Evolutionary conservation across 2,329 filamentous ascomycete species (phyloP), one percentile per base, ranked within the genome.

Genomic region (Aspergillus aculeatus): DNA sequence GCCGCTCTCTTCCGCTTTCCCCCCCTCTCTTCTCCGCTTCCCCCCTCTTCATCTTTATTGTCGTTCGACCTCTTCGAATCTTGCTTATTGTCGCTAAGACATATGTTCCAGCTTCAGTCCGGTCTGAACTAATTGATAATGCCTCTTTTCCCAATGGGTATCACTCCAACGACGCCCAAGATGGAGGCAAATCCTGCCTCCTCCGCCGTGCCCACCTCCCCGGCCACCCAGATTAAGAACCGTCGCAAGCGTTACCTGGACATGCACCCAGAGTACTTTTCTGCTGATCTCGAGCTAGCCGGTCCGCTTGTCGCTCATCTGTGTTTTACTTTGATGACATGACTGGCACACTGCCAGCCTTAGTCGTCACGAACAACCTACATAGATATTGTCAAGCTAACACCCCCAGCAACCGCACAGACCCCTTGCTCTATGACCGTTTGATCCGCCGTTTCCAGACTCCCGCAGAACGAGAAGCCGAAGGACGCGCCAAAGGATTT

Each of bases 371-470:
- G 57, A 60, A 55, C 38, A 61, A 38, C 26, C 26, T 9, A 29
- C 26, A 29, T 29, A 29, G 26, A 49, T 59, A 23, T 29, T 58
- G 31, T 21, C 51, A 62, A 64, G 70, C 73, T 76, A 74, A 75
- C 58, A 57, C 58, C 44, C 47, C 35, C 52, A 64, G 60, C 58
- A 64, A 60, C 58, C 63, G 54, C 62, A 56, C 71, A 83, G 90
- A 95, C 75, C 91, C 92, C 1, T 79, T 94, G 9, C 83, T 96
- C 32, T 96, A 96, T 79, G 90, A 96, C 73, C 84, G 86, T 56
- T 82, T 96, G 24, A 84, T 96, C 61, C 86, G 91, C 55, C 86
- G 86, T 54, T 93, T 92, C 73, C 90, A 93, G 65, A 88, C 87
- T 1, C 78, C 87, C 2, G 80, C 82, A 4, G 91, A 96, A 76